Base-by-base conservation (phyloP, 495 filamentous ascomycete species). In the Tuber melanosporum region DNA sequence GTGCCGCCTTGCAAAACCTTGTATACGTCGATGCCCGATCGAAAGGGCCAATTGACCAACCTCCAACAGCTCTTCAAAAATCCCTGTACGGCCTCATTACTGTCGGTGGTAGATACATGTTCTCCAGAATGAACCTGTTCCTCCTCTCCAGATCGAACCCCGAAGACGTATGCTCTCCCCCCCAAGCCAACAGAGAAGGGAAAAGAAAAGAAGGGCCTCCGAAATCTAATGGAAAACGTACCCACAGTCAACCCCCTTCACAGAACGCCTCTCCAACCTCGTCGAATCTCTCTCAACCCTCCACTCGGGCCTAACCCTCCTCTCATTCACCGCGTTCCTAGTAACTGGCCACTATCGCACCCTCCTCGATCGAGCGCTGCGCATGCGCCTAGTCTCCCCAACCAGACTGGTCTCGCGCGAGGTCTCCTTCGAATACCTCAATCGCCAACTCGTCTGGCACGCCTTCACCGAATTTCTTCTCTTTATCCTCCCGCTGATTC, bases 391-490 rank as follows among this genome's bases (percentile, higher is more conserved):
- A 32, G 90, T 92, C 1, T 91, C 96, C 39, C 91, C 91, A 22
- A 93, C 91, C 22, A 91, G 88, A 79, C 92, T 96, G 79, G 91
- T 95, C 70, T 91, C 88, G 82, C 90, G 95, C 14, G 93, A 98
- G 84, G 94, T 99, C 22, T 94, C 92, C 0, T 98, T 99, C 83
- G 95, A 99, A 85, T 99, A 98, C 84, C 89, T 99, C 70, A 99
- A 99, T 83, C 91, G 95, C 20, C 95, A 99, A 84, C 89, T 99
- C 10, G 95, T 99, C 66, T 99, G 95, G 95, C 95, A 99, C 83
- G 95, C 95, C 26, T 98, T 99, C 81, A 99, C 95, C 41, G 95
- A 99, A 84, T 99, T 99, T 82, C 88, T 99, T 8, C 89, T 99
- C 10, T 99, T 99, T 84, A 89, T 99, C 17, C 88, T 99, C 6